Evolutionary conservation across 139 green algal genomes (phyloP).

Genomic region (Chlorokybus atmophyticus): DNA sequence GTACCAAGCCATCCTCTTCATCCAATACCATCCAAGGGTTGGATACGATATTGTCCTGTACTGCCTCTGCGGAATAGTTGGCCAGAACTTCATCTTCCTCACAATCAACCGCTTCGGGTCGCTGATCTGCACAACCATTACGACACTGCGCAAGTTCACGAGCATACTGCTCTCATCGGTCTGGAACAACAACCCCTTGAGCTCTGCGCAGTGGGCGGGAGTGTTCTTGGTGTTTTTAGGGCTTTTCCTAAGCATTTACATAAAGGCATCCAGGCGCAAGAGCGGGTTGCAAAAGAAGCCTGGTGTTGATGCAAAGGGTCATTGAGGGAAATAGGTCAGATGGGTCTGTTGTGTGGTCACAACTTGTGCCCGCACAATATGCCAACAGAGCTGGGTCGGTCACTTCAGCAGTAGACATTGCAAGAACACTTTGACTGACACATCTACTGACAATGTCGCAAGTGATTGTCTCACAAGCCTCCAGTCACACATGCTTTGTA

Average conservation of each 20-base stretch:
- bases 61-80: constrained; percentile 80
- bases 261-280: no score
- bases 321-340: no score
- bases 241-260: constrained; percentile 47
- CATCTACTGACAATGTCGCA: no score
- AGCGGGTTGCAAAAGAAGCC: no score
- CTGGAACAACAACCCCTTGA: constrained; percentile 54
- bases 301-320: no score
- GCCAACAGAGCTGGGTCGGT: no score
- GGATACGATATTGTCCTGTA: constrained; percentile 68
- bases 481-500: no score
- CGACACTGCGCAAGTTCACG: constrained; percentile 98
- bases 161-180: constrained; percentile 77
- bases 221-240: constrained; percentile 82
- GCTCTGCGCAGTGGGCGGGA: constrained; percentile 71
- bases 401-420: no score
- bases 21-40: constrained; percentile 49
- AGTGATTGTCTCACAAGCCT: no score
- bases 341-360: no score
- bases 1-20: constrained; percentile 51
- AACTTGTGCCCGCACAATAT: no score
- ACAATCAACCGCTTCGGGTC: constrained; percentile 82
- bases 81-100: constrained; percentile 96
- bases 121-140: constrained; percentile 79
- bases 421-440: no score